A percentile compares a stretch with the other conserved stretches of the same genome.
phyloP scores from a whole-genome alignment of 2,329 filamentous ascomycete species.

The Pseudonectria buxi region DNA sequence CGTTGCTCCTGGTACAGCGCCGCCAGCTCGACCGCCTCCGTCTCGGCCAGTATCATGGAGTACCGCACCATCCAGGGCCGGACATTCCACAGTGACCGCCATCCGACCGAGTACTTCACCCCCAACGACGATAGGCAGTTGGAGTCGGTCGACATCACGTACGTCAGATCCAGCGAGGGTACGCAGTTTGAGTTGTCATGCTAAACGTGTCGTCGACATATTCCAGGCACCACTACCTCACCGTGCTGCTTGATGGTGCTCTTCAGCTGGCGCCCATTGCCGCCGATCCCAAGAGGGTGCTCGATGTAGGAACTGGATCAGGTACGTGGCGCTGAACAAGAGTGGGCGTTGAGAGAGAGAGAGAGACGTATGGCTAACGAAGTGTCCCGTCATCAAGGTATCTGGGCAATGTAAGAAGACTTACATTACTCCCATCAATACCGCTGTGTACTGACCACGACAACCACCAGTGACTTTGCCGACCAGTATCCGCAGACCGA shows the following conservation, averaged over 20 bases:
- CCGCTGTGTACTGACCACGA: too few species aligned
- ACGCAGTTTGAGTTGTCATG: too few species aligned
- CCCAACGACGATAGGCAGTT: constrained; percentile 20
- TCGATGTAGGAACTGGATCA: constrained; percentile 19
- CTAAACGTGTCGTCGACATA: too few species aligned
- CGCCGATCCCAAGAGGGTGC: constrained; percentile 13
- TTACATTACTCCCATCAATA: not conserved
- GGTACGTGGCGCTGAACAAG: too few species aligned
- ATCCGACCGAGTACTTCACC: constrained; percentile 17
- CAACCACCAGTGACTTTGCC: not conserved
- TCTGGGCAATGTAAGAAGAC: constrained; percentile 17
- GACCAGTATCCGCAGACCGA: not conserved
- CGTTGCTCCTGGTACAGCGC: constrained; percentile 4
- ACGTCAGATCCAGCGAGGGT: too few species aligned
- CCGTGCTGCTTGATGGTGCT: constrained; percentile 13
- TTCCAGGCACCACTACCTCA: constrained; percentile 17
- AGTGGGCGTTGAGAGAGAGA: too few species aligned
- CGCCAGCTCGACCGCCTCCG: constrained; percentile 17
- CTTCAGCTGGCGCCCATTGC: constrained; percentile 16
- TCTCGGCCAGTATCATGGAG: constrained; percentile 16
- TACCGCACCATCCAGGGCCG: constrained; percentile 18
- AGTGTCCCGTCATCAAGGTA: too few species aligned
- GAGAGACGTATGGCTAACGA: too few species aligned
- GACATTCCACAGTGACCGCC: constrained; percentile 17
- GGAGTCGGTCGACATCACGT: constrained; percentile 19